Conservation (phyloP, 495 filamentous ascomycete species). For the Hypoxylon intermedium region DNA sequence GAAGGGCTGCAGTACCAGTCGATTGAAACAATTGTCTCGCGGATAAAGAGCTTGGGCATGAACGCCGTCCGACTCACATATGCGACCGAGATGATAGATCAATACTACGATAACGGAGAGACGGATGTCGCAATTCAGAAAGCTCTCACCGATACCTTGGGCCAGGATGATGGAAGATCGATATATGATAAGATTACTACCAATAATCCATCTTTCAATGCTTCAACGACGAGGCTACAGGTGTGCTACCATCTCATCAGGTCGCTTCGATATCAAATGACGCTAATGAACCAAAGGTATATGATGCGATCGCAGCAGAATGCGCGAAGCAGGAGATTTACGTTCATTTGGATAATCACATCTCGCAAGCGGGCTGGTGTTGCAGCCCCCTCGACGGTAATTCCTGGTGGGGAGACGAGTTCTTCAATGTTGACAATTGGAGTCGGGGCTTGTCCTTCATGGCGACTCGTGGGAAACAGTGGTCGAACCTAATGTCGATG, state of each 20-base stretch:
- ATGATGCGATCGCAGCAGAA: constrained; percentile 58
- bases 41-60: constrained; percentile 59
- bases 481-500: constrained; percentile 57
- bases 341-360: constrained; percentile 66
- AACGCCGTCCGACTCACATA: constrained; percentile 64
- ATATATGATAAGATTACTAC: constrained; percentile 50
- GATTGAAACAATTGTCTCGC: constrained; percentile 55
- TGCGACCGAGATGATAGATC: constrained; percentile 63
- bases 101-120: constrained; percentile 58
- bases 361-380: constrained; percentile 66
- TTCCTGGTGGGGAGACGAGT: constrained; percentile 63
- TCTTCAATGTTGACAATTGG: constrained; percentile 63
- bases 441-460: constrained; percentile 60
- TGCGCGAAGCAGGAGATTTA: constrained; percentile 57
- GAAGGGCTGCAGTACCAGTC: constrained; percentile 65
- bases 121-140: constrained; percentile 54
- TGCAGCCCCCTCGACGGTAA: constrained; percentile 62
- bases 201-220: constrained; percentile 56
- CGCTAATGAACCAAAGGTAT: constrained; percentile 45
- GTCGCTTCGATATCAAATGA: neutral
- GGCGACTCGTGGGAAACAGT: constrained; percentile 56
- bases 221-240: constrained; percentile 54
- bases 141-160: constrained; percentile 54
- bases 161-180: constrained; percentile 48
- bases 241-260: constrained; percentile 23